Base-by-base conservation (phyloP, 306 rosid genomes). In the Gastrolobium villosum region DNA sequence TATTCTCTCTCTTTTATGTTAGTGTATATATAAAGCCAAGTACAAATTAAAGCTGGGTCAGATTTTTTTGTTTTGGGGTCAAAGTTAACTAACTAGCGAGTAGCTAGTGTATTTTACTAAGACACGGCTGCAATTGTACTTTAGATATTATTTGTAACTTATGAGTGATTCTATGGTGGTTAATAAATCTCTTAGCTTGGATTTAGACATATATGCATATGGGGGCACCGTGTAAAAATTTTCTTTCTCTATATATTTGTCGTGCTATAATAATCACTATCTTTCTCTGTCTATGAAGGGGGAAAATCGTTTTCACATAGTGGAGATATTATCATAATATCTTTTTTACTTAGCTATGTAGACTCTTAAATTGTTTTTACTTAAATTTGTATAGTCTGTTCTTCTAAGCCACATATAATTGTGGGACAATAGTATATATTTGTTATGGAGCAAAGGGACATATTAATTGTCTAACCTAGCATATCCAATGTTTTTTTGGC, bases 211-310 rank as follows among this genome's bases (percentile, higher is more conserved):
- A n/a, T 48, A 4, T 14, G 26, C 26, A 40, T 39, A 30, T 0
- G 6, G 15, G 40, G 15, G 56, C 66, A 61, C 15, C 72, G 74
- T 65, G 66, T 52, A 53, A 74, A n/a, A 53, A 3, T 76, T 65
- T 76, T 66, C 55, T 76, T 76, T 54, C 67, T 65, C 46, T 55
- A 43, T 30, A 5, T 45, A 13, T 53, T 30, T 28, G 10, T 7
- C 2, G n/a, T 6, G 34, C 13, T 0, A 56, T 6, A 14, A 10
- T 5, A 53, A 10, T 1, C 41, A 10, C 9, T 10, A 50, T 64
- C 43, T 11, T 36, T 62, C 7, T 0, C 6, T 39, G 40, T 41
- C 61, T 26, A 45, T 15, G 35, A 3, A 28, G 31, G 26, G 36
- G 2, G 48, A 40, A 37, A 72, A 76, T 76, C 14, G 65, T 52